Percentiles rank a stretch among this genome's conserved stretches.
These are phyloP conservation scores for Chenopodium suecicum DNA, from an alignment of 148 eudicot genomes.

Conservation along the genomic window DNA sequence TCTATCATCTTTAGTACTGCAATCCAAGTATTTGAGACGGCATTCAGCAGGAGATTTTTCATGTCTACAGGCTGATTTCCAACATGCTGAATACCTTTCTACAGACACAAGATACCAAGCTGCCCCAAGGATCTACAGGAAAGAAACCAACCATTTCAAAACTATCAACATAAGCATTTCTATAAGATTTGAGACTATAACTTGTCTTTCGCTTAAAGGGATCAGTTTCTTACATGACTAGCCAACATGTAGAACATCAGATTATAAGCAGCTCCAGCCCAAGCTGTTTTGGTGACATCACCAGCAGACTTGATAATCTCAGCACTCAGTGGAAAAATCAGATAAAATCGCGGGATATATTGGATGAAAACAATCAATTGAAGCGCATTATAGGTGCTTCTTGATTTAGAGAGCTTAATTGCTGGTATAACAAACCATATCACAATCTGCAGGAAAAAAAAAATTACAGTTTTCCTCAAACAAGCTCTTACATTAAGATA, in stretches of 20 bases:
- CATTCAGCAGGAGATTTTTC: slow-evolving; percentile 39
- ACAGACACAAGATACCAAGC: slow-evolving; percentile 67
- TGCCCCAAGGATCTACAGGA: slow-evolving; percentile 55
- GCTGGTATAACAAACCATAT: slow-evolving; percentile 73
- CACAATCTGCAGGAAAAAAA: slow-evolving; percentile 44
- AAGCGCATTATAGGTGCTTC: slow-evolving; percentile 57
- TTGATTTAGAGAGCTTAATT: slow-evolving; percentile 46
- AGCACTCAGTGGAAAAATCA: slow-evolving; percentile 55
- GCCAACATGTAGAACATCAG: slow-evolving; percentile 67
- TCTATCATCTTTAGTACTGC: slow-evolving; percentile 30
- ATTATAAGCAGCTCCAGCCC: slow-evolving; percentile 82
- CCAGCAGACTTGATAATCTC: slow-evolving; percentile 67
- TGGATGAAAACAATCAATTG: slow-evolving; percentile 60
- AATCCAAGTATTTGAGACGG: slow-evolving; percentile 45
- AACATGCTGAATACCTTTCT: slow-evolving; percentile 61
- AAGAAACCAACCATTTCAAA: slow-evolving; percentile 7
- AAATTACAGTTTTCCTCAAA: neutral
- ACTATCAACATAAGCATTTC: neutral
- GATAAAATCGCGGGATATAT: slow-evolving; percentile 57
- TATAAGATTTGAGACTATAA: neutral
- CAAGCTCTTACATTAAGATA: neutral
- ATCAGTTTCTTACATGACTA: slow-evolving; percentile 53
- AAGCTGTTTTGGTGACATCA: slow-evolving; percentile 66
- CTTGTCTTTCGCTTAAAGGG: neutral
- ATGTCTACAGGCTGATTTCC: slow-evolving; percentile 44